Evolutionary conservation across 805 yeast species (phyloP).

Genomic region (Ogataea naganishii): DNA sequence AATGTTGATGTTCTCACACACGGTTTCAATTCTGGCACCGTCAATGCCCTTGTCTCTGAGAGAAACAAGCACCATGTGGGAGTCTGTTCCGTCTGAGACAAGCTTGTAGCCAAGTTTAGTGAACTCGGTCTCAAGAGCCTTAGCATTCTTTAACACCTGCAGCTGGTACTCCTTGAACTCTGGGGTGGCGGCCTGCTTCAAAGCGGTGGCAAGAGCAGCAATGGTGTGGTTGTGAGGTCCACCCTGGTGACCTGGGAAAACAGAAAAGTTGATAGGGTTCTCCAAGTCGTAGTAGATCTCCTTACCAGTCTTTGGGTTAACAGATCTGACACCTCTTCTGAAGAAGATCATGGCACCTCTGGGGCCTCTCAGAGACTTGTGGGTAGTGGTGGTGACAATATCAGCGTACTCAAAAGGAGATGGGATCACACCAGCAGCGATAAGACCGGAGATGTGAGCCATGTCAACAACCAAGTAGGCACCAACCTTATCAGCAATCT

Average conservation of each 20-base stretch:
- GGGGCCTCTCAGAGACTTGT: slow-evolving; percentile 98
- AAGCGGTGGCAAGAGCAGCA: slow-evolving; percentile 93
- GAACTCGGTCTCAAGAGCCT: slow-evolving; percentile 70
- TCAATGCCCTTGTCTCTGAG: slow-evolving; percentile 86
- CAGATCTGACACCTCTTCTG: slow-evolving; percentile 89
- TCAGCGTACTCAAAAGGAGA: slow-evolving; percentile 97
- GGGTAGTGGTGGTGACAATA: slow-evolving; percentile 97
- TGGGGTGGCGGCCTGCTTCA: slow-evolving; percentile 86
- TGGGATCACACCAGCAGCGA: slow-evolving; percentile 92
- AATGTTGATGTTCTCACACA: slow-evolving; percentile 88
- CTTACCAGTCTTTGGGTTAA: slow-evolving; percentile 84
- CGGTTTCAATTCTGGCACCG: slow-evolving; percentile 95
- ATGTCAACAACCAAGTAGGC: slow-evolving; percentile 94
- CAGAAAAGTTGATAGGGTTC: slow-evolving; percentile 92
- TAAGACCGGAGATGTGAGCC: slow-evolving; percentile 97
- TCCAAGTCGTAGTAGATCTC: slow-evolving; percentile 88
- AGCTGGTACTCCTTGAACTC: slow-evolving; percentile 87
- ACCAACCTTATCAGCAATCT: slow-evolving; percentile 94
- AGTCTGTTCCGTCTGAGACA: slow-evolving; percentile 93
- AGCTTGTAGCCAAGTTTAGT: slow-evolving; percentile 64
- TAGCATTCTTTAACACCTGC: slow-evolving; percentile 84
- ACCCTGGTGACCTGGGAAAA: slow-evolving; percentile 99
- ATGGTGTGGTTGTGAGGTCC: slow-evolving; percentile 99
- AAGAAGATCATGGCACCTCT: slow-evolving; percentile 99
- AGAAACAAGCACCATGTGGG: slow-evolving; percentile 90